A percentile compares a stretch with the other conserved stretches of the same genome.
phyloP scores from a whole-genome alignment of 2,329 filamentous ascomycete species.

The Pseudohalonectria lignicola region DNA sequence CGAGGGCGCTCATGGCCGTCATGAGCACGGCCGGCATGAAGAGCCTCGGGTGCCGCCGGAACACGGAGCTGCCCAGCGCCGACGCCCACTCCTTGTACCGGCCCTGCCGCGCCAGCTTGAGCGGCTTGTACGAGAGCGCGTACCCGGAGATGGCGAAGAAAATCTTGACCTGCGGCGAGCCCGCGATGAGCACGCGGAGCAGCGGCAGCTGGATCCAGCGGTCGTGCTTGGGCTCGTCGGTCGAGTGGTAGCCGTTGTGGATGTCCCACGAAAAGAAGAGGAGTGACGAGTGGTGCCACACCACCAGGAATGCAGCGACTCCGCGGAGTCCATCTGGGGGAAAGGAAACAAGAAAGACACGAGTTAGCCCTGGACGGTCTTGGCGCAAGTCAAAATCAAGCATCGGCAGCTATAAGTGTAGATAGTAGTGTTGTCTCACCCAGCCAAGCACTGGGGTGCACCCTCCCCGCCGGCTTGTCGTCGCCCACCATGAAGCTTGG shows the following conservation, averaged over 20 bases:
- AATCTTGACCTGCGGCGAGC: slow-evolving; percentile 24
- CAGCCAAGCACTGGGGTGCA: slow-evolving; percentile 3
- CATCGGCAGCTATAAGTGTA: not conserved
- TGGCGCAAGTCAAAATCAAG: not conserved
- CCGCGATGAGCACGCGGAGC: slow-evolving; percentile 22
- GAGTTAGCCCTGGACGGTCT: not conserved
- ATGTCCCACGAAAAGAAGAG: slow-evolving; percentile 17
- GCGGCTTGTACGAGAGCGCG: slow-evolving; percentile 12
- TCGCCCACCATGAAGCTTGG: slow-evolving; percentile 2
- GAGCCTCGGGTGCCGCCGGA: slow-evolving; percentile 11
- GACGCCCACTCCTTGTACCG: slow-evolving; percentile 5
- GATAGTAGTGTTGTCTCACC: not conserved
- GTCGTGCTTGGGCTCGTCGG: slow-evolving; percentile 3
- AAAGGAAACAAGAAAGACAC: no score
- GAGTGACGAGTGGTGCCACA: slow-evolving; percentile 30
- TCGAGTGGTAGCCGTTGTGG: slow-evolving; percentile 15
- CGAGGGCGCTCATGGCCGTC: slow-evolving; percentile 4
- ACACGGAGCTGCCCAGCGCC: slow-evolving; percentile 8
- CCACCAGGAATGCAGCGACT: slow-evolving; percentile 43
- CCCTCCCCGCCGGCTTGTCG: not conserved
- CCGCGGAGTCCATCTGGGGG: slow-evolving; percentile 43
- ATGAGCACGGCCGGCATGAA: slow-evolving; percentile 9
- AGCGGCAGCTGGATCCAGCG: slow-evolving; percentile 22
- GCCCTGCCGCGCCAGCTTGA: slow-evolving; percentile 8
- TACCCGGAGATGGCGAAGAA: slow-evolving; percentile 35